phyloP scores from a whole-genome alignment of 2,329 filamentous ascomycete species.

The Scedosporium aurantiacum region DNA sequence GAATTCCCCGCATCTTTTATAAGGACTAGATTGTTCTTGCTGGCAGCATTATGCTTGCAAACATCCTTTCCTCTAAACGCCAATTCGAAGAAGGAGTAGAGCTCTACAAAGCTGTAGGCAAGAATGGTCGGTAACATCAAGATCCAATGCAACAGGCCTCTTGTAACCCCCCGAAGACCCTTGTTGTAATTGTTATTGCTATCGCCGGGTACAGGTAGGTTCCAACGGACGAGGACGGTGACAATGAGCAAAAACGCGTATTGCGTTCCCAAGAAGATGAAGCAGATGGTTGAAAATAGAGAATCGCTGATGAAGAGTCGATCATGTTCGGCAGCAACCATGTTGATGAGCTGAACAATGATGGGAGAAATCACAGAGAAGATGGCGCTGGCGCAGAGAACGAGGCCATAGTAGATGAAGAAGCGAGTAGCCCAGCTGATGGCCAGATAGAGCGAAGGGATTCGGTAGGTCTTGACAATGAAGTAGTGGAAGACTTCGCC shows the following conservation, averaged over 20 bases:
- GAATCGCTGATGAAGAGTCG: constrained; percentile 6
- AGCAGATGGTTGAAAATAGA: constrained; percentile 5
- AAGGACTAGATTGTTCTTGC: constrained; percentile 6
- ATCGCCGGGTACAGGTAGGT: constrained; percentile 4
- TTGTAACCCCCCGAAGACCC: constrained; percentile 5
- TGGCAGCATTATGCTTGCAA: constrained; percentile 7
- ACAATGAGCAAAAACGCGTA: constrained; percentile 5
- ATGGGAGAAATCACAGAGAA: constrained; percentile 4
- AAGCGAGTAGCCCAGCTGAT: constrained; percentile 6
- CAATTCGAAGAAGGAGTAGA: constrained; percentile 6
- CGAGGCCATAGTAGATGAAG: constrained; percentile 7
- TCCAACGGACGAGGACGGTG: constrained; percentile 5
- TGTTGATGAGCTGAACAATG: constrained; percentile 4
- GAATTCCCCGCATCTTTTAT: not conserved
- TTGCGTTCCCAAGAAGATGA: constrained; percentile 4
- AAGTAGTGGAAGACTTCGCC: constrained; percentile 7
- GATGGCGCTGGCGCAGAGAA: constrained; percentile 7
- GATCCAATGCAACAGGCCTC: constrained; percentile 6
- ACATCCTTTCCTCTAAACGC: constrained; percentile 5
- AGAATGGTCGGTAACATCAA: constrained; percentile 6
- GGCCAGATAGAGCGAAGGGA: constrained; percentile 3
- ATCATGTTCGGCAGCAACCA: constrained; percentile 3
- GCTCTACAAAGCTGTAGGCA: constrained; percentile 6
- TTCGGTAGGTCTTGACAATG: constrained; percentile 7
- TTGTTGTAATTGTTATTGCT: constrained; percentile 2